Evolutionary conservation across 2,329 filamentous ascomycete genomes (phyloP).

Genomic region (Verticillium alfalfae): DNA sequence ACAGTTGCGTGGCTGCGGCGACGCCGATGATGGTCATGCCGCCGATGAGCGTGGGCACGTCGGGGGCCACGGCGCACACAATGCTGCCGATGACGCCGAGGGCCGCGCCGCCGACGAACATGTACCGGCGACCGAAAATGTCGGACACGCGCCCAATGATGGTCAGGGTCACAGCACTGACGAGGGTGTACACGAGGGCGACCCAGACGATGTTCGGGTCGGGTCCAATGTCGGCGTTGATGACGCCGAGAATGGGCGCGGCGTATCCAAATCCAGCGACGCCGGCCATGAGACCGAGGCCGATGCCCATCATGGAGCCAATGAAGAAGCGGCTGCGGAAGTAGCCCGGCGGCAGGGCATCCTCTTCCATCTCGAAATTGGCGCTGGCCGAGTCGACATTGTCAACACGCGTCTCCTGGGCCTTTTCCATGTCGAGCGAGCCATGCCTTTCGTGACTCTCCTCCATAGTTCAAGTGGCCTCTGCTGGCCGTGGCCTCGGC

Average conservation of each 20-base stretch:
- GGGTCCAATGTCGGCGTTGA: slow-evolving; percentile 29
- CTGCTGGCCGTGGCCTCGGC: background rate
- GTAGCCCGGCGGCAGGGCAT: slow-evolving; percentile 2
- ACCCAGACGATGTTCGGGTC: slow-evolving; percentile 21
- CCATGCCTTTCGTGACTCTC: background rate
- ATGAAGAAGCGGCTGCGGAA: slow-evolving; percentile 5
- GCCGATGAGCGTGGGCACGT: slow-evolving; percentile 27
- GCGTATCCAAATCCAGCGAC: slow-evolving; percentile 4
- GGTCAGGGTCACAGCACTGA: slow-evolving; percentile 17
- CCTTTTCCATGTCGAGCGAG: slow-evolving; percentile 1
- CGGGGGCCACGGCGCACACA: slow-evolving; percentile 26
- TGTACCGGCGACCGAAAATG: slow-evolving; percentile 21
- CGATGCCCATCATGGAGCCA: slow-evolving; percentile 3
- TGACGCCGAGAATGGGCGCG: slow-evolving; percentile 17
- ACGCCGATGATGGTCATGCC: slow-evolving; percentile 29
- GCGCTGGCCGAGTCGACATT: background rate
- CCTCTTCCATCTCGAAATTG: slow-evolving; percentile 13
- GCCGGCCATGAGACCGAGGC: slow-evolving; percentile 2
- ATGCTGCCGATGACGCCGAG: slow-evolving; percentile 29
- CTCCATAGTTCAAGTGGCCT: background rate
- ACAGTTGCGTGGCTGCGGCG: slow-evolving; percentile 27
- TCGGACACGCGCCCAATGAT: slow-evolving; percentile 19
- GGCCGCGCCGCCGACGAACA: slow-evolving; percentile 18
- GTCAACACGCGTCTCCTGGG: slow-evolving; percentile 1
- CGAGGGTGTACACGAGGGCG: slow-evolving; percentile 20